phyloP scores from a whole-genome alignment of 495 filamentous ascomycete genomes.

The Viridothelium virens region DNA sequence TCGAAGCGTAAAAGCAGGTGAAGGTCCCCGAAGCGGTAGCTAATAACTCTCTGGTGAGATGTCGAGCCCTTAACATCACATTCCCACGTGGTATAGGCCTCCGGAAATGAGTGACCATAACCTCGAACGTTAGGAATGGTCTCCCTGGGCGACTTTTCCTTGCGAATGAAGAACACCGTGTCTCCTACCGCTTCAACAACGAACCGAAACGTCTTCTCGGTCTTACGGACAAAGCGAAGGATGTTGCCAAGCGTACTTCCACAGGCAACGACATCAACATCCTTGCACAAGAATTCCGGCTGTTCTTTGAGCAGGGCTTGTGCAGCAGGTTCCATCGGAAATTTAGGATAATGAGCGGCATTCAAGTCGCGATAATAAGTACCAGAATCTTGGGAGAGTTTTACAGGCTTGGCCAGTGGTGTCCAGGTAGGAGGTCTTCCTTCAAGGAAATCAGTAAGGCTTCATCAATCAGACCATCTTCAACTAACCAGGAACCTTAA shows the following conservation, averaged over 20 bases:
- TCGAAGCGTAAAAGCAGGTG: constrained; percentile 53
- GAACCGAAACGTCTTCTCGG: constrained; percentile 49
- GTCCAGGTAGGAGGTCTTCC: constrained; percentile 54
- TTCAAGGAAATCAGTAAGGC: constrained; percentile 23
- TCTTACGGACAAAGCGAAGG: constrained; percentile 45
- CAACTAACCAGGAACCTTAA: constrained; percentile 47
- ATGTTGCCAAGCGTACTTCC: constrained; percentile 53
- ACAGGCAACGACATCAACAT: constrained; percentile 56
- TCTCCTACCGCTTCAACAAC: constrained; percentile 51
- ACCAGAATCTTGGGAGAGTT: constrained; percentile 46
- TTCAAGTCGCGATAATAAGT: constrained; percentile 56
- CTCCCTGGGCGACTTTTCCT: constrained; percentile 48
- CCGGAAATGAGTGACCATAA: constrained; percentile 58
- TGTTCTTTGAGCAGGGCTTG: constrained; percentile 37
- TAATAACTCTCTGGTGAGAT: constrained; percentile 56
- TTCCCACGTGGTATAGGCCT: constrained; percentile 56
- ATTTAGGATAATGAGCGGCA: constrained; percentile 46
- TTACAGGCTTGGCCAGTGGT: constrained; percentile 35
- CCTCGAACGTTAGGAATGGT: constrained; percentile 47
- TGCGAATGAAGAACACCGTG: constrained; percentile 56
- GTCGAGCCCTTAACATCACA: constrained; percentile 42
- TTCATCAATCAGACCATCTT: not conserved
- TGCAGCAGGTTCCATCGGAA: constrained; percentile 55
- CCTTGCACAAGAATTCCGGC: constrained; percentile 33
- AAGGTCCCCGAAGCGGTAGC: constrained; percentile 51